Evolutionary conservation across 768 basidiomycete species (phyloP), one percentile per base, ranked within the genome.

Genomic region (Phanerochaete sordida): DNA sequence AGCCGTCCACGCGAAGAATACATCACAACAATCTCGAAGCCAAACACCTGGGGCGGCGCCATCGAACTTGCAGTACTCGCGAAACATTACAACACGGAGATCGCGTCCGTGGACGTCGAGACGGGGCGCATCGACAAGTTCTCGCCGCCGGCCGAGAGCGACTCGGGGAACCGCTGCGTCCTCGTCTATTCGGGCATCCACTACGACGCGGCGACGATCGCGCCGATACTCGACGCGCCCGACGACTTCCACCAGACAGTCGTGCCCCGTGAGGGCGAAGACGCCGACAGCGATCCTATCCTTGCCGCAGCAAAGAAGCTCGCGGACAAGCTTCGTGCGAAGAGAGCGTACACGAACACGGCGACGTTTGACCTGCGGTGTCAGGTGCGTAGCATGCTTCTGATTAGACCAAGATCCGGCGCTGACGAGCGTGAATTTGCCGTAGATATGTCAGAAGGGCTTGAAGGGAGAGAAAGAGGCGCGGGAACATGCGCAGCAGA

Each of bases 141-240:
- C 68, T 77, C 84, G 1, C 83, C 90, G 50, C 76, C 78, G 27
- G 74, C 78, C 13, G 75, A 69, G n/a, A 65, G 65, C 12, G 72
- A 75, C 60, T 72, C 66, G 26, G 77, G 71, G 0, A 71, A 73
- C 56, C 71, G 73, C 68, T 73, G 86, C 59, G 72, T 97, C 15
- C 69, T 98, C n/a, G 79, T 98, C 3, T 98, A 98, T 75, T 93
- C 91, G 0, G 96, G 96, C 2, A 97, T 98, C 48, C 95, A 98
- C 72, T 99, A 99, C 73, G 96, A 99, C 72, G 92, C 92, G 9
- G 84, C 89, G 5, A 87, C 91, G 0, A 75, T 95, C 43, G 85
- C 95, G 16, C 97, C 93, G 0, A 79, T 84, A 72, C 76, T 78
- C 9, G 85, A 86, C 48, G 91, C 90, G 2, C 91, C 92, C 0